Conservation (phyloP, 2,329 filamentous ascomycete species). For the Exserohilum turcica region DNA sequence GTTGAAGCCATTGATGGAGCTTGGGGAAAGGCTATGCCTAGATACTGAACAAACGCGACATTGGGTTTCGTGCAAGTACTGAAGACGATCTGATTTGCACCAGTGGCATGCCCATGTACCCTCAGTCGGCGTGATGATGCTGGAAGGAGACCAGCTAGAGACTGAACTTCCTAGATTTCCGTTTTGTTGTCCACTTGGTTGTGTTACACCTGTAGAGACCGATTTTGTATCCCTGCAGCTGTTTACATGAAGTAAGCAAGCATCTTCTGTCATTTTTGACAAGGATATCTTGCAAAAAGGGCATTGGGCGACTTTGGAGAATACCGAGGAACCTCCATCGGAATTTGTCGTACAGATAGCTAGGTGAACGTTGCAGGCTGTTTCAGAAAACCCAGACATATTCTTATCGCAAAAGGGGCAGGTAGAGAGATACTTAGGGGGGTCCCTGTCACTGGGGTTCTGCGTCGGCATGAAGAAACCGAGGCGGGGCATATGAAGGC, state of each 20-base stretch:
- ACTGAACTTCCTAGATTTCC: too few species aligned
- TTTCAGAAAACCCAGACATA: not conserved
- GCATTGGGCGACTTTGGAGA: not conserved
- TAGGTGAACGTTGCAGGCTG: too few species aligned
- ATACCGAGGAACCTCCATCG: not conserved
- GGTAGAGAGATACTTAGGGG: not conserved
- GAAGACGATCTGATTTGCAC: slow-evolving; percentile 1
- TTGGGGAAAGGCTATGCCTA: not conserved
- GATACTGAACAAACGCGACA: not conserved
- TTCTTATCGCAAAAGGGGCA: not conserved
- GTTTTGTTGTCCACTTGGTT: too few species aligned
- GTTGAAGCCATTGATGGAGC: not conserved
- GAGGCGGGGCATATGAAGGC: not conserved
- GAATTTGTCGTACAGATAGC: not conserved
- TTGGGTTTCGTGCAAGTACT: not conserved
- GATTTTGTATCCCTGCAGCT: not conserved
- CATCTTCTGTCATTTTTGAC: not conserved
- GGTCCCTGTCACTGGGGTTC: not conserved
- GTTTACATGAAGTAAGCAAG: not conserved
- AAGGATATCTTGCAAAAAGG: not conserved
- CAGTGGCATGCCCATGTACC: slow-evolving; percentile 3
- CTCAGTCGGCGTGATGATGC: not conserved
- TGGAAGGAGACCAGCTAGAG: not conserved
- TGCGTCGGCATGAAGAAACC: not conserved
- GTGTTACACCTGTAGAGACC: not conserved